Base-by-base conservation (phyloP, 2,329 filamentous ascomycete species). In the Alternaria brassicae region DNA sequence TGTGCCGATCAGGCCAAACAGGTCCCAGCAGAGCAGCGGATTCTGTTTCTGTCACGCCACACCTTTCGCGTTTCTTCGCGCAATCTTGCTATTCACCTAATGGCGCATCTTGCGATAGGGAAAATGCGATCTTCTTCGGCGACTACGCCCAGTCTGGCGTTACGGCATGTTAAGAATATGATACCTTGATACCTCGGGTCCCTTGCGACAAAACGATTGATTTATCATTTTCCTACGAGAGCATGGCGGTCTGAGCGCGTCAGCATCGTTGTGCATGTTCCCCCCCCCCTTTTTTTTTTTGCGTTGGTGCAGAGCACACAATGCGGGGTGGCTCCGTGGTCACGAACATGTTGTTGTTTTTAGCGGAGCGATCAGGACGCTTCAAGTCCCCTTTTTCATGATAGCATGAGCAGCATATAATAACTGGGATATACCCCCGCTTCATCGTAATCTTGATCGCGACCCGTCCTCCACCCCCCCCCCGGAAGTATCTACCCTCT, bases 391-490 rank as follows among this genome's bases (percentile, higher is more conserved):
- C 48, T 19, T 34, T 53, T 40, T 41, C 13, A 47, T 61, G 51
- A 68, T 55, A 59, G 48, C 55, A 53, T 17, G 37, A 50, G 56
- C 53, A 65, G 56, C 65, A 70, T 61, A 71, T 69, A 70, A 62
- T 66, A 68, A 50, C 44, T 61, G 61, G 53, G 63, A 60, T 64
- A 65, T 66, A 66, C 57, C 55, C 56, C 47, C 47, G 51, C 56
- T 60, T 48, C 47, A 53, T 49, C 58, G 44, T 45, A 51, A 47
- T 17, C 52, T 48, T 27, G 57, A 17, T 52, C 27, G 30, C 44
- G 32, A 48, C 44, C 15, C 28, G 12, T 36, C 19, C 19, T 3
- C 19, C n/a, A 34, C 23, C 19, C 34, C 23, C 7, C 13, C 36
- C 28, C 36, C 44, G 44, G 44, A 36, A 23, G 19, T 36, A 23